These are phyloP conservation scores for Melanogaster broomeanus DNA, from an alignment of 768 basidiomycete genomes.

Conservation along the genomic window DNA sequence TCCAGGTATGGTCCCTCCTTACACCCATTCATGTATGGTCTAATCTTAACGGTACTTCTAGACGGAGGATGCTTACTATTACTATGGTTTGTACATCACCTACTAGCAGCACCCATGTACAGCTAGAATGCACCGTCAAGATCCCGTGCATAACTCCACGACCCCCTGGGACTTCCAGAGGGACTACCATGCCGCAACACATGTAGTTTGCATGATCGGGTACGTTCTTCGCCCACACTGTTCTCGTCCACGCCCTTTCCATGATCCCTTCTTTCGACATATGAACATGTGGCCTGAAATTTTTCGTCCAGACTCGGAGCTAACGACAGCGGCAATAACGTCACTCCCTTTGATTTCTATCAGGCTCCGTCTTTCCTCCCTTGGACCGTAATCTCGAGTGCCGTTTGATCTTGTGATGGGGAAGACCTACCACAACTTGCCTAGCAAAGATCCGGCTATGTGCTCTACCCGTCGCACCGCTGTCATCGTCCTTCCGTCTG, in stretches of 20 bases:
- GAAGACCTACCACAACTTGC: constrained; percentile 51
- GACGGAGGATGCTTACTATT: constrained; percentile 61
- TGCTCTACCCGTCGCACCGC: constrained; percentile 47
- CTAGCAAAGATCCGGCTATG: constrained; percentile 44
- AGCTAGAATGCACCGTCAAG: constrained; percentile 28
- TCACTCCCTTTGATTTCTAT: constrained; percentile 45
- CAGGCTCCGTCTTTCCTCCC: constrained; percentile 21
- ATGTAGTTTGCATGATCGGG: constrained; percentile 61
- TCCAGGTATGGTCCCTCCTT: constrained; percentile 35
- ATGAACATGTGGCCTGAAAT: not conserved
- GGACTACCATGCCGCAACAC: constrained; percentile 48
- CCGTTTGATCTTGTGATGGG: not conserved
- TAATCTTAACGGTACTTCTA: constrained; percentile 13
- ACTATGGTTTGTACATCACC: constrained; percentile 26
- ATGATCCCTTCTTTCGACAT: not conserved
- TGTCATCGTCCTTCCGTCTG: constrained; percentile 51
- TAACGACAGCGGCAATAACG: constrained; percentile 55
- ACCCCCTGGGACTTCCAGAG: constrained; percentile 57
- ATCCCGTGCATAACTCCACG: constrained; percentile 53
- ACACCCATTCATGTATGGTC: not conserved
- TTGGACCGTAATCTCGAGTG: not conserved
- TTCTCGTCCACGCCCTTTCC: not conserved
- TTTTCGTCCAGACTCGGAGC: constrained; percentile 42
- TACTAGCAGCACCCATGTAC: not conserved
- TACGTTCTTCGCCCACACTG: constrained; percentile 19